Conservation (phyloP, 1,284 basidiomycete species). For the Porogramme epimiltina region DNA sequence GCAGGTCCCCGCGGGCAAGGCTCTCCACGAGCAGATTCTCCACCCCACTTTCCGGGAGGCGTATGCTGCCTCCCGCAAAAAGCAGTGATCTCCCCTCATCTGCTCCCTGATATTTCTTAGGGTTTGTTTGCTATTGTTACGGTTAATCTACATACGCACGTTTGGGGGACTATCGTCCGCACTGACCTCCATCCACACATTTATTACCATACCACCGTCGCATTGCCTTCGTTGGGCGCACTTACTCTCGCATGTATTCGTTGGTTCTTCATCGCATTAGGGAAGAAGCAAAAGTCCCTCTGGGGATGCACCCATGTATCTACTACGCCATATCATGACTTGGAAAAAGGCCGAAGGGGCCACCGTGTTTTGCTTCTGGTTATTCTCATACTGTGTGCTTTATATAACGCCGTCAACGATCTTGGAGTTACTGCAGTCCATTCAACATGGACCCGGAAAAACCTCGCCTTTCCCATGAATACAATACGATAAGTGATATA, state of each 20-base stretch:
- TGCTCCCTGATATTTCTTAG: not conserved
- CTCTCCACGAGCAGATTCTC: constrained; percentile 85
- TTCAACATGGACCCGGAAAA: no score
- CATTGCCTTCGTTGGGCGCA: not conserved
- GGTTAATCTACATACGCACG: not conserved
- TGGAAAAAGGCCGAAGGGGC: constrained; percentile 2
- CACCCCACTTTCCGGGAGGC: constrained; percentile 41
- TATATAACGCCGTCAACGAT: not conserved
- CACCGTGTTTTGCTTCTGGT: not conserved
- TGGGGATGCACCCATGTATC: constrained; percentile 14
- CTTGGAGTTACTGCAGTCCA: no score
- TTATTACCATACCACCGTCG: not conserved
- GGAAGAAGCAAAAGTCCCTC: constrained; percentile 18
- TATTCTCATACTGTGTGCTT: not conserved
- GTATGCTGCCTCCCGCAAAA: constrained; percentile 27
- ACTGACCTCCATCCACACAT: not conserved
- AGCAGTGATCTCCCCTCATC: constrained; percentile 12
- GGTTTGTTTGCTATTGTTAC: not conserved
- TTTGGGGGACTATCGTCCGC: not conserved
- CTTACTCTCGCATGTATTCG: constrained; percentile 12
- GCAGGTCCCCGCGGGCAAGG: constrained; percentile 86
- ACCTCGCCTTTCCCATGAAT: no score
- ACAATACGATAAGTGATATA: no score
- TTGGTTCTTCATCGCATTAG: constrained; percentile 13
- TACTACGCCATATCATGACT: constrained; percentile 9